Conservation (phyloP, 148 eudicot species). For the Mesembryanthemum crystallinum region DNA sequence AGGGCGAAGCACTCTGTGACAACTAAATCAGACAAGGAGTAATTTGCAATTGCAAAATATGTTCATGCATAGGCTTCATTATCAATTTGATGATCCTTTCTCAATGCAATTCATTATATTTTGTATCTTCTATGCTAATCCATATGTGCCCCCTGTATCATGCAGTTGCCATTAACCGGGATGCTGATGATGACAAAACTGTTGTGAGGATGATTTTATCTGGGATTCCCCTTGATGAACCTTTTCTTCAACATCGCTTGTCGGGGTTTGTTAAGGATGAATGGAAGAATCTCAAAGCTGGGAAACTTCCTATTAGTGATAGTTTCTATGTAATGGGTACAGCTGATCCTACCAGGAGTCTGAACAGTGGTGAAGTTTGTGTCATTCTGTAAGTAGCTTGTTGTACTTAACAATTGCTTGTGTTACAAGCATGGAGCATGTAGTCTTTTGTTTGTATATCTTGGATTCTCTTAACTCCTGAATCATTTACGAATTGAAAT, state of each 20-base stretch:
- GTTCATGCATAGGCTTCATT: not conserved
- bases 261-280: constrained; percentile 40
- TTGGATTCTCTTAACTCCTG: not conserved
- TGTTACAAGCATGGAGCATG: not conserved
- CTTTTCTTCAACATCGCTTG: constrained; percentile 50
- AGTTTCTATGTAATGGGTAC: constrained; percentile 90
- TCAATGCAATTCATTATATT: not conserved
- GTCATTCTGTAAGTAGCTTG: constrained; percentile 58
- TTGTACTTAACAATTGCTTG: not conserved
- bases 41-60: not conserved
- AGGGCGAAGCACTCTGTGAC: too few species aligned
- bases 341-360: constrained; percentile 64
- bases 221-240: constrained; percentile 82
- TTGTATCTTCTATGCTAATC: not conserved
- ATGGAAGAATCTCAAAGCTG: constrained; percentile 52
- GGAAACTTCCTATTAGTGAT: constrained; percentile 57
- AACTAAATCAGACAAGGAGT: too few species aligned
- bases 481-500: too few species aligned
- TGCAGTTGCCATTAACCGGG: constrained; percentile 62
- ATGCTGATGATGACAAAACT: constrained; percentile 36
- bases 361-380: constrained; percentile 70
- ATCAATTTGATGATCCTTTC: not conserved
- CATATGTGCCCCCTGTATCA: not conserved
- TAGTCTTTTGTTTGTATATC: not conserved
- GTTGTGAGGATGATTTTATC: constrained; percentile 58